Evolutionary conservation across 306 rosid species (phyloP).

Genomic region (Malus orientalis): DNA sequence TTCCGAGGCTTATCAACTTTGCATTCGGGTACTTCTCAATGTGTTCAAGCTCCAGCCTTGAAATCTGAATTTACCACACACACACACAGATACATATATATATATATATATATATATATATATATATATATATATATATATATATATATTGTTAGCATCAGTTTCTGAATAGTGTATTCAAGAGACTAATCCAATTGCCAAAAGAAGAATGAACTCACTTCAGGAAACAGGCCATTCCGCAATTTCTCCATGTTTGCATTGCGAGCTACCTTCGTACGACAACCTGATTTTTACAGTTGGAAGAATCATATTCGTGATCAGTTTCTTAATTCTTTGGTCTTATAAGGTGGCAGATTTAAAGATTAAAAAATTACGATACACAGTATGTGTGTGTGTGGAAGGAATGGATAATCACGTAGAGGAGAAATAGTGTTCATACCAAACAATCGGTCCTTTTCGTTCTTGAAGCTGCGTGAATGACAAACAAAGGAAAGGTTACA

Average conservation of each 20-base stretch:
- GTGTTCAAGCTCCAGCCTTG: conserved; percentile 18
- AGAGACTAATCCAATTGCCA: background rate
- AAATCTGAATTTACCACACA: background rate
- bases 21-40: conserved; percentile 51
- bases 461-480: conserved; percentile 34
- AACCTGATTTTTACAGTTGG: conserved; percentile 34
- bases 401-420: background rate
- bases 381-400: background rate
- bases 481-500: conserved; percentile 6
- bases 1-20: conserved; percentile 53
- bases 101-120: too few species aligned
- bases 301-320: background rate
- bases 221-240: conserved; percentile 58
- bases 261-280: conserved; percentile 50
- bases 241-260: conserved; percentile 63
- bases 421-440: conserved; percentile 26
- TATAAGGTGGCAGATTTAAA: background rate
- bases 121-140: too few species aligned
- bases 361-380: background rate
- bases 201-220: conserved; percentile 30
- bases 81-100: too few species aligned
- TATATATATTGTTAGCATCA: background rate
- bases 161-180: background rate
- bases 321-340: background rate
- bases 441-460: conserved; percentile 17